Evolutionary conservation across 1,284 basidiomycete species (phyloP), one percentile per base, ranked within the genome.

Genomic region (Leccinum huronense): DNA sequence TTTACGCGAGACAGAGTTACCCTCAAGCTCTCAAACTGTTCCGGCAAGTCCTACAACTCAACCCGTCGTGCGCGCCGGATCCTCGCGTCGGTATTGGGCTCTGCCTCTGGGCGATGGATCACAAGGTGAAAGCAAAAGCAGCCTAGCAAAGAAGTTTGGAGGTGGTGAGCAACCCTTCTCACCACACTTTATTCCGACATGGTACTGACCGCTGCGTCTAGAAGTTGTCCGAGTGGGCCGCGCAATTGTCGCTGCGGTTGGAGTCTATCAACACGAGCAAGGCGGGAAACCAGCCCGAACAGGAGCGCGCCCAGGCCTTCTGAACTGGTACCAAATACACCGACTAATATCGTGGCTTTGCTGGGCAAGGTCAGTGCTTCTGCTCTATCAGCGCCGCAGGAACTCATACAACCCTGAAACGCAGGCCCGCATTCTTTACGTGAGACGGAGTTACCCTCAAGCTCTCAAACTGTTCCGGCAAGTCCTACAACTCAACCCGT

Each of bases 81-180:
- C 95, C 96, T 33, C 85, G 95, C 13, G 91, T 97, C 68, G 95
- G 95, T 16, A 93, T 98, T 51, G 96, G 96, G 9, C 79, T 97
- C 8, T 97, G 95, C 76, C 82, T 94, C 19, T 97, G 93, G 91
- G 85, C 90, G 10, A 81, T 97, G 77, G 91, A 91, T 62, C 87
- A 95, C 70, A 88, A 88, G 65, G 80, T 81, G 5, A 89, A 88
- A 68, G 95, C 95, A 0, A 87, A 87, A 67, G 84, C 84, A 38
- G 95, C 95, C 0, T 98, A 95, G 95, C 84, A 94, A 71, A 83
- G 95, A 53, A 91, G 91, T 68, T 75, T 92, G 63, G 90, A 91
- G 76, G 85, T 94, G 69, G 93, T 93, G 65, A 66, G 90, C 83
- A 14, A 16, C 48, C 53, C 42, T 27, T 45, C 23, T 23, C 23